phyloP scores from a whole-genome alignment of 129 eudicot species.

The Escallonia rubra region DNA sequence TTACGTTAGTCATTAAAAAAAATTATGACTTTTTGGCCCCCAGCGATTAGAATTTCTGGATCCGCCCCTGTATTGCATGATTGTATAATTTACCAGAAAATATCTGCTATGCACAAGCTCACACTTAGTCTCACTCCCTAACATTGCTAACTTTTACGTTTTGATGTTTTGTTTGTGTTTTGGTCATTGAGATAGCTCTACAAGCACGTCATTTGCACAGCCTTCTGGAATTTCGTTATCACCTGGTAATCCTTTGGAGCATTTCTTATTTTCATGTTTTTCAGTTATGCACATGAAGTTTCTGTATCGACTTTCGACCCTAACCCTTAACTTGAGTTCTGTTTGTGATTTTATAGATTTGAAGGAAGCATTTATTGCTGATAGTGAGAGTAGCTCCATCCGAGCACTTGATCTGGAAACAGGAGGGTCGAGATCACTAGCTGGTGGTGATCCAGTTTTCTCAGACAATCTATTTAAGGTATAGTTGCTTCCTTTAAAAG shows the following conservation, averaged over 20 bases:
- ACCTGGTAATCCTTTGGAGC: constrained; percentile 43
- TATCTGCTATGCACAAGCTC: background rate
- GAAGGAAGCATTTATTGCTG: constrained; percentile 87
- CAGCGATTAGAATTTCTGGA: no score
- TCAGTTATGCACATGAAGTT: background rate
- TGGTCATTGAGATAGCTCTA: constrained; percentile 44
- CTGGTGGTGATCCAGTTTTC: constrained; percentile 87
- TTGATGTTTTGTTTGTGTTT: background rate
- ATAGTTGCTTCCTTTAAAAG: constrained; percentile 4
- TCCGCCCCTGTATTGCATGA: background rate
- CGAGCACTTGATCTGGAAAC: constrained; percentile 82
- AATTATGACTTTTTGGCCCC: no score
- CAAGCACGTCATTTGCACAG: constrained; percentile 93
- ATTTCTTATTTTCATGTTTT: constrained; percentile 2
- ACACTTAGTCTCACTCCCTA: background rate
- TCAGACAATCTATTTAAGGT: constrained; percentile 94
- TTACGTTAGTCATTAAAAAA: no score
- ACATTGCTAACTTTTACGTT: constrained; percentile 11
- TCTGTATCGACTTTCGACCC: background rate
- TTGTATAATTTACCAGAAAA: background rate
- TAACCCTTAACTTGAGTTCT: background rate
- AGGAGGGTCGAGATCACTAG: constrained; percentile 87
- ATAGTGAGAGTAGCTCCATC: constrained; percentile 98
- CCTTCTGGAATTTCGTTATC: constrained; percentile 97
- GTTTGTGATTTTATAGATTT: constrained; percentile 40